These are phyloP conservation scores for Colletotrichum tabaci DNA, from an alignment of 2,329 filamentous ascomycete species.

Conservation along the genomic window DNA sequence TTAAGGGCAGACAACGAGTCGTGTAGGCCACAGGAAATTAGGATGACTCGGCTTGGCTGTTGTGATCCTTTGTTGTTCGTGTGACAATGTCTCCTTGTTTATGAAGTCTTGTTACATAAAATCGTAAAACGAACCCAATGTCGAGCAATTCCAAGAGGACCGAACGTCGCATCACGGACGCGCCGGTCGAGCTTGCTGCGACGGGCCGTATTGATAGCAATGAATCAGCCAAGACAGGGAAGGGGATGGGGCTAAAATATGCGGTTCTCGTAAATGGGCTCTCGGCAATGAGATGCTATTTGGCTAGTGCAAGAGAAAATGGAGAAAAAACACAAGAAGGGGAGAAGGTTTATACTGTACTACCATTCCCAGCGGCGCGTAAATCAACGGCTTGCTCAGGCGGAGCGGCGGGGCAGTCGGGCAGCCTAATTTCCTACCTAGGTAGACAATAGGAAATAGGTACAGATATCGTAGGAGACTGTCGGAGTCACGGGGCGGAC, in stretches of 20 bases:
- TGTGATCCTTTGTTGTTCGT: neutral
- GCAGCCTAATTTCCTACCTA: too few species aligned
- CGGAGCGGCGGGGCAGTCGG: neutral
- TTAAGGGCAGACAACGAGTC: constrained; percentile 9
- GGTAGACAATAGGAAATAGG: too few species aligned
- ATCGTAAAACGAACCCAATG: neutral
- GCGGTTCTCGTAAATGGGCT: constrained; percentile 27
- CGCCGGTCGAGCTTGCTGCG: constrained; percentile 9
- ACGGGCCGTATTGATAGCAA: neutral
- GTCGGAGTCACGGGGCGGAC: constrained; percentile 13
- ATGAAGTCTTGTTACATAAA: neutral
- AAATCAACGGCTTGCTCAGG: neutral
- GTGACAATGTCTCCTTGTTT: neutral
- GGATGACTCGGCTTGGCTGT: neutral
- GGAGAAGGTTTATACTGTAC: too few species aligned
- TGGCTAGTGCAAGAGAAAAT: constrained; percentile 5
- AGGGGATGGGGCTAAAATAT: neutral
- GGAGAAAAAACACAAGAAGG: neutral
- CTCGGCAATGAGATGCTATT: neutral
- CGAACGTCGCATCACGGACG: neutral
- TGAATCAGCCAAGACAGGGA: neutral
- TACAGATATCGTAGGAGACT: too few species aligned
- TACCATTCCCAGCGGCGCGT: neutral
- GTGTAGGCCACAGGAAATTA: neutral
- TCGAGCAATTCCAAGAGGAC: neutral